Base-by-base conservation (phyloP, 2,329 filamentous ascomycete species). In the Emergomyces orientalis region DNA sequence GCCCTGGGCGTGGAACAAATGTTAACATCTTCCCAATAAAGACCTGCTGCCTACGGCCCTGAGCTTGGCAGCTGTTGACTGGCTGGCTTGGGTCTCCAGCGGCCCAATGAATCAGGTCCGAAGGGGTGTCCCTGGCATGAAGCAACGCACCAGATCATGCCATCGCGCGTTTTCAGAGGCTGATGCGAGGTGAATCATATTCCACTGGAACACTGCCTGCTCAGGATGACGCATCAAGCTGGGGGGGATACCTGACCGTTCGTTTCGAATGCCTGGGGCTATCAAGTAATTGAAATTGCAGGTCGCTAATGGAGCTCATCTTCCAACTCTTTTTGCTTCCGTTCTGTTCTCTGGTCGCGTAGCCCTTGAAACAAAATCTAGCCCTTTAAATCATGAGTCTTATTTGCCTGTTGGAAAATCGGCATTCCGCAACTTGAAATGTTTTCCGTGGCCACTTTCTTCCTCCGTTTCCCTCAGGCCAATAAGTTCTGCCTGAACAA, bases 401-500 rank as follows among this genome's bases (percentile, higher is more conserved):
- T 58, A 17, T 27, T 37, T 56, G 9, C 27, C 14, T 30, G 47
- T 2, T 4, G 17, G 54, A 41, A 47, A 25, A n/a, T 47, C 27
- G 11, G 19, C 57, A 59, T 47, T 59, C 57, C 41, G 39, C 57
- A 34, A 34, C 27, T 34, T 59, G 41, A 25, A 32, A 47, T 59
- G 57, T 41, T 45, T 47, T 34, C 57, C 41, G 39, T 45, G 37
- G 30, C 34, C 55, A 8, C 55, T 58, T 58, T 39, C 39, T n/a
- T 22, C 19, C 9, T 22, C 52, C 52, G 37, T 13, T 30, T 25
- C 11, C 55, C 30, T 47, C 39, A 59, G 25, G 25, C 57, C 57
- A 47, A 32, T 47, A 59, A 59, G 32, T 47, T 59, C 57, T 45
- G 57, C 57, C 57, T 59, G 57, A 59, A 47, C 8, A 59, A 41